Conservation (phyloP, 331 rosid genomes). For the Stylosanthes scabra region DNA sequence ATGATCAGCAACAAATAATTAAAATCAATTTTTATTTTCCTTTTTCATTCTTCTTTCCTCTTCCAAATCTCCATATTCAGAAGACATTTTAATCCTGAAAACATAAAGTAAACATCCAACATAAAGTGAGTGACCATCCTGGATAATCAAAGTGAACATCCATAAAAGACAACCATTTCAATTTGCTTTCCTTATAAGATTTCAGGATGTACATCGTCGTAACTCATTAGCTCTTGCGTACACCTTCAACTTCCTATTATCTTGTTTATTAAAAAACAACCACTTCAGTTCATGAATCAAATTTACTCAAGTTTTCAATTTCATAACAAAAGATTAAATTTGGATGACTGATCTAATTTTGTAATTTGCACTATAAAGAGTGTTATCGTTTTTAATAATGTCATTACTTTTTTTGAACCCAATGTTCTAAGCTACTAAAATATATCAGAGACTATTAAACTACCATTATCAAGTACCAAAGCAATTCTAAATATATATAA, state of each 20-base stretch:
- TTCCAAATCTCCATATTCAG: no score
- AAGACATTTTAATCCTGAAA: no score
- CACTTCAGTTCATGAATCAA: neutral
- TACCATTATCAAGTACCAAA: no score
- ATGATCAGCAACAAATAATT: no score
- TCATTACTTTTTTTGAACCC: neutral
- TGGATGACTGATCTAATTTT: neutral
- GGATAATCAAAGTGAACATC: no score
- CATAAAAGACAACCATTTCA: no score
- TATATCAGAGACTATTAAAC: no score
- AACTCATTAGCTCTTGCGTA: neutral
- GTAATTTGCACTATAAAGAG: neutral
- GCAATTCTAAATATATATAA: no score
- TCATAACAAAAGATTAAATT: neutral
- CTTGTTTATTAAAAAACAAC: neutral
- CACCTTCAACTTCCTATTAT: neutral
- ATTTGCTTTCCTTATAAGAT: neutral
- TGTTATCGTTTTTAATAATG: neutral
- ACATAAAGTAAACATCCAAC: no score
- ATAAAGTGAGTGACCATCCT: no score
- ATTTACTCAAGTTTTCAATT: neutral
- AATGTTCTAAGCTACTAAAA: neutral
- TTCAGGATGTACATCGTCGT: neutral
- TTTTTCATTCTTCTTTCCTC: no score
- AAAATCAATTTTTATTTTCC: no score